Evolutionary conservation across 1,284 basidiomycete genomes (phyloP).

Genomic region (Leccinum griseonigrum): DNA sequence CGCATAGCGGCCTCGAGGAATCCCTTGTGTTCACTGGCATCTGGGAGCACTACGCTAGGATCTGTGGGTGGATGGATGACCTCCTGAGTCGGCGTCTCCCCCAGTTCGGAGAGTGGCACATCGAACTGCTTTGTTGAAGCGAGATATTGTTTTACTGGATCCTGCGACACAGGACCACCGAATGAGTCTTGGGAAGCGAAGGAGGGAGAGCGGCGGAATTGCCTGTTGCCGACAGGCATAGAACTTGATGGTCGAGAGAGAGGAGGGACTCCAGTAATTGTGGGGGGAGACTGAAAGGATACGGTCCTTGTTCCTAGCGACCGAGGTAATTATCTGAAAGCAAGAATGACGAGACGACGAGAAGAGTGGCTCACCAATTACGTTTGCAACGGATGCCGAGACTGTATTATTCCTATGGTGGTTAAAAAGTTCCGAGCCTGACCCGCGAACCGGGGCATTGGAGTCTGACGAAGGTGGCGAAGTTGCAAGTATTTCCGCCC

Average conservation of each 20-base stretch:
- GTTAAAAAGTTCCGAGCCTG: conserved; percentile 26
- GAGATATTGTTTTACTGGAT: conserved; percentile 46
- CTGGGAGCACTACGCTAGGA: conserved; percentile 22
- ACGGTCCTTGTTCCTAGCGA: conserved; percentile 28
- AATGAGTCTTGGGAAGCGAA: conserved; percentile 59
- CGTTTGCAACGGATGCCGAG: conserved; percentile 28
- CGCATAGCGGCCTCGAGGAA: conserved; percentile 26
- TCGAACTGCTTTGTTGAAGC: conserved; percentile 51
- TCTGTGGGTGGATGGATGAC: conserved; percentile 23
- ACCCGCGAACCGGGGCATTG: conserved; percentile 14
- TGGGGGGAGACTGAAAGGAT: conserved; percentile 32
- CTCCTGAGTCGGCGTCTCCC: conserved; percentile 33
- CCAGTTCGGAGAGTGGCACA: conserved; percentile 57
- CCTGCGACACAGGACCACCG: conserved; percentile 45
- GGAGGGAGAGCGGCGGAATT: conserved; percentile 37
- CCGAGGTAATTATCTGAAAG: conserved; percentile 26
- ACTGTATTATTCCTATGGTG: conserved; percentile 23
- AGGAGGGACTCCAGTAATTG: conserved; percentile 6
- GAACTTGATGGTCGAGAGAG: conserved; percentile 20
- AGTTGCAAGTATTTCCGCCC: conserved; percentile 1
- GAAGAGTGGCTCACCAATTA: conserved; percentile 32
- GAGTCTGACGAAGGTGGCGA: conserved; percentile 9
- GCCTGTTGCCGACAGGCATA: conserved; percentile 22
- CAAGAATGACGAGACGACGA: conserved; percentile 15
- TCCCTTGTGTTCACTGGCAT: conserved; percentile 25